Conservation (phyloP, 257 asterid species). For the Solanum dulcamara region DNA sequence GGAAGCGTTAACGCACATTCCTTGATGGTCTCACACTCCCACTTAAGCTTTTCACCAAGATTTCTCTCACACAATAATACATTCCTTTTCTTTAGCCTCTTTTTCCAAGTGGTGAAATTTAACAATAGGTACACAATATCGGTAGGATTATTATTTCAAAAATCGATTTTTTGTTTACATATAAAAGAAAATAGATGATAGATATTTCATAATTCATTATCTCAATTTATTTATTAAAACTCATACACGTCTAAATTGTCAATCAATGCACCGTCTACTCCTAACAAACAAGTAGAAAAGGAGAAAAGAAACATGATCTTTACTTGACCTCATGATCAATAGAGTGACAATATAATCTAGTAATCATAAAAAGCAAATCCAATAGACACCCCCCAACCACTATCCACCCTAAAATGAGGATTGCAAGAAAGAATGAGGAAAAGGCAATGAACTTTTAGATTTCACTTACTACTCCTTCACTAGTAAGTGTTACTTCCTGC, state of each 20-base stretch:
- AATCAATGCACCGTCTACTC: not conserved
- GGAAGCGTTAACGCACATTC: not conserved
- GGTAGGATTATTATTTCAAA: not conserved
- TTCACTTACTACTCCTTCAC: not conserved
- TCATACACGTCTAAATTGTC: not conserved
- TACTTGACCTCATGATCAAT: not conserved
- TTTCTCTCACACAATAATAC: not conserved
- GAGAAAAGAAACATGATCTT: not conserved
- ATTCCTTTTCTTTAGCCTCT: not conserved
- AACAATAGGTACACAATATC: not conserved
- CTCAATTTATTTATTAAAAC: not conserved
- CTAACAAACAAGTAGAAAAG: not conserved
- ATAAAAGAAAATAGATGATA: not conserved
- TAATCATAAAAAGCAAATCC: not conserved
- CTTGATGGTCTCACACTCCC: not conserved
- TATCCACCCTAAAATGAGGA: not conserved
- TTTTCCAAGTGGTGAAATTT: not conserved
- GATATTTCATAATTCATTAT: not conserved
- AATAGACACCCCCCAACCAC: not conserved
- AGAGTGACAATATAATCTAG: not conserved
- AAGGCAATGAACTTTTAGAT: not conserved
- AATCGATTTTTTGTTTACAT: not conserved
- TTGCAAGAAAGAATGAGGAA: not conserved
- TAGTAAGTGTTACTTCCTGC: not conserved
- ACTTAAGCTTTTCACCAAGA: not conserved